Percentiles rank a stretch among this genome's conserved stretches.
phyloP scores from a whole-genome alignment of 2,329 filamentous ascomycete species.

The Diaporthe citrichinensis region DNA sequence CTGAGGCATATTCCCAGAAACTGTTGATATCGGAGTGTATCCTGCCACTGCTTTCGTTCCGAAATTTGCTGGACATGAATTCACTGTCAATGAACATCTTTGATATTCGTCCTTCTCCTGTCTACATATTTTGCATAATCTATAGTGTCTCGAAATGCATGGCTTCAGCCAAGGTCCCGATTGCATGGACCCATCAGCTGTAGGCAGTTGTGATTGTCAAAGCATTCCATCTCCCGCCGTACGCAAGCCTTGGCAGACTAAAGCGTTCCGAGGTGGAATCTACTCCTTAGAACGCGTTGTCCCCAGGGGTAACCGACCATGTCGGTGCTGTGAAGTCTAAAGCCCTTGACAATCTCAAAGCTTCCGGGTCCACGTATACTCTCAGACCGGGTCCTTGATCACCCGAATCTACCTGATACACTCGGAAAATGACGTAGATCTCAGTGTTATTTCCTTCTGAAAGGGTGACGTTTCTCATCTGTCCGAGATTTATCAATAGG shows the following conservation, averaged over 20 bases:
- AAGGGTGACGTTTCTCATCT: constrained; percentile 46
- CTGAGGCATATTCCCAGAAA: not conserved
- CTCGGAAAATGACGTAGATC: constrained; percentile 59
- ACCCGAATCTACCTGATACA: constrained; percentile 53
- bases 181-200: too few relatives aligned
- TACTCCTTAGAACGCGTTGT: too few relatives aligned
- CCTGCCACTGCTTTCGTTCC: not conserved
- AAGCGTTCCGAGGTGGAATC: too few relatives aligned
- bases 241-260: not conserved
- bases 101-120: too few relatives aligned
- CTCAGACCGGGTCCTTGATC: constrained; percentile 49
- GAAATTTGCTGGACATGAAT: not conserved
- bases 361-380: constrained; percentile 57
- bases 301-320: constrained; percentile 41
- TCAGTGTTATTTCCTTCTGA: constrained; percentile 34
- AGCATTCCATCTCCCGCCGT: too few relatives aligned
- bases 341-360: constrained; percentile 42
- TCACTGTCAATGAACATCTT: too few relatives aligned
- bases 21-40: not conserved
- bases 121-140: too few relatives aligned
- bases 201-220: too few relatives aligned
- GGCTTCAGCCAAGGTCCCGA: too few relatives aligned
- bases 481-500: constrained; percentile 14
- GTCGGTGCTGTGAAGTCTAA: constrained; percentile 46
- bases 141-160: too few relatives aligned